Conservation (phyloP, 2,329 filamentous ascomycete species). For the Penicillium brasilianum region DNA sequence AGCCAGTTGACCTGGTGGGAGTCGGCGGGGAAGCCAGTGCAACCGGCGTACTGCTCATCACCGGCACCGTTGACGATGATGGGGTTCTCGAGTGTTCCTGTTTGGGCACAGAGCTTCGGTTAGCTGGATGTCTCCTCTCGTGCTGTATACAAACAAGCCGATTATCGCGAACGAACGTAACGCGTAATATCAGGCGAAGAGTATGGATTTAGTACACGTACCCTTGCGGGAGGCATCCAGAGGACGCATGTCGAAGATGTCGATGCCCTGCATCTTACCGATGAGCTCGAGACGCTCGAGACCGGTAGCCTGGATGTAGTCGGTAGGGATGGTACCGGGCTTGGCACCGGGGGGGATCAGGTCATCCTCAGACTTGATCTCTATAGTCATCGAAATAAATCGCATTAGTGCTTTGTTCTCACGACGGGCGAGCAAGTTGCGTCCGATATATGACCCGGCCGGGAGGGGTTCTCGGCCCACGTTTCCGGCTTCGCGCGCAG, state of each 20-base stretch:
- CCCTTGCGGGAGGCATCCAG: constrained; percentile 88
- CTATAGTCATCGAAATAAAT: constrained; percentile 55
- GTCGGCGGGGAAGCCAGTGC: constrained; percentile 92
- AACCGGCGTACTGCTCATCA: constrained; percentile 95
- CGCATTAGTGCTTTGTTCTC: constrained; percentile 27
- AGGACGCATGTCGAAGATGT: constrained; percentile 98
- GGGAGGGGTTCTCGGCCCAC: constrained; percentile 21
- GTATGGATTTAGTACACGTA: constrained; percentile 47
- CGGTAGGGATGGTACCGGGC: constrained; percentile 84
- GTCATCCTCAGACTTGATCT: constrained; percentile 81
- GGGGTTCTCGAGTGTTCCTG: constrained; percentile 86
- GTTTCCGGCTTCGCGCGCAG: constrained; percentile 17
- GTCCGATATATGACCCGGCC: constrained; percentile 10
- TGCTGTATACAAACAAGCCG: neutral
- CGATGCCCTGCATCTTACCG: constrained; percentile 98
- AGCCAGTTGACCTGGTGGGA: constrained; percentile 92
- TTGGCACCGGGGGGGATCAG: constrained; percentile 82
- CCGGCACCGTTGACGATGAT: constrained; percentile 90
- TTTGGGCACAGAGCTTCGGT: constrained; percentile 1
- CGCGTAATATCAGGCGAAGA: neutral
- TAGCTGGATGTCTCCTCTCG: neutral
- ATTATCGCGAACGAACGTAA: neutral
- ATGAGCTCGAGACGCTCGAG: constrained; percentile 97
- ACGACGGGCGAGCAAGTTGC: neutral
- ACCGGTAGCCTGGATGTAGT: constrained; percentile 95